phyloP scores from a whole-genome alignment of 306 rosid genomes.

The Delonix regia region DNA sequence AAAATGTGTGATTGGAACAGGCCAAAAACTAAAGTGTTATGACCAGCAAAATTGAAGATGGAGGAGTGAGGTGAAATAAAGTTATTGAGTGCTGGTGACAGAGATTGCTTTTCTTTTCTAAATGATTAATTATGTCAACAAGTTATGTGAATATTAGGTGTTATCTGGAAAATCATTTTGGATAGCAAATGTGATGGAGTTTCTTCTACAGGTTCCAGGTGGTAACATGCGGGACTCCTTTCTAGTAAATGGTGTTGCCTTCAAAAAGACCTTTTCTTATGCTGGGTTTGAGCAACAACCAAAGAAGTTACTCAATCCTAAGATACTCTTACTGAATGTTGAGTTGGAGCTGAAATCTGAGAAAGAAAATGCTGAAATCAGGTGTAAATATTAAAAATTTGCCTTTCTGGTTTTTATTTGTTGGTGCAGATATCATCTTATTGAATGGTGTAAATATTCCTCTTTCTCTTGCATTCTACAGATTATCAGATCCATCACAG shows the following conservation, averaged over 20 bases:
- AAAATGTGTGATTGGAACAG: not conserved
- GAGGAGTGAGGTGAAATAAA: not conserved
- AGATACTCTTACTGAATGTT: slow-evolving; percentile 77
- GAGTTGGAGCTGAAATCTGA: slow-evolving; percentile 98
- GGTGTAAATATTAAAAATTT: slow-evolving; percentile 48
- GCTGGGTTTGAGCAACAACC: slow-evolving; percentile 99
- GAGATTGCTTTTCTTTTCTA: not conserved
- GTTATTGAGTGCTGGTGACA: not conserved
- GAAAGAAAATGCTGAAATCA: slow-evolving; percentile 99
- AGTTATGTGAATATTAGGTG: not conserved
- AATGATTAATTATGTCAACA: slow-evolving; percentile 1
- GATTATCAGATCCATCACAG: slow-evolving; percentile 94
- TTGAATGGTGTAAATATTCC: slow-evolving; percentile 17
- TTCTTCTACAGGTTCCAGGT: slow-evolving; percentile 86
- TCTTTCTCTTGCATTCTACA: slow-evolving; percentile 40
- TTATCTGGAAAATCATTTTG: slow-evolving; percentile 13
- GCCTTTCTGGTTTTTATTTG: slow-evolving; percentile 4
- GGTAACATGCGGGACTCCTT: slow-evolving; percentile 97
- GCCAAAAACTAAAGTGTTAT: not conserved
- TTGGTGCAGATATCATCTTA: not conserved
- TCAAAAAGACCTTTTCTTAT: slow-evolving; percentile 97
- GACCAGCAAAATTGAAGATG: not conserved
- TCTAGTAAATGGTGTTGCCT: slow-evolving; percentile 95
- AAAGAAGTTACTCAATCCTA: slow-evolving; percentile 82
- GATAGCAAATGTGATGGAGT: slow-evolving; percentile 19